Evolutionary conservation across 805 yeast genomes (phyloP).

Genomic region (Saitoella complicata): DNA sequence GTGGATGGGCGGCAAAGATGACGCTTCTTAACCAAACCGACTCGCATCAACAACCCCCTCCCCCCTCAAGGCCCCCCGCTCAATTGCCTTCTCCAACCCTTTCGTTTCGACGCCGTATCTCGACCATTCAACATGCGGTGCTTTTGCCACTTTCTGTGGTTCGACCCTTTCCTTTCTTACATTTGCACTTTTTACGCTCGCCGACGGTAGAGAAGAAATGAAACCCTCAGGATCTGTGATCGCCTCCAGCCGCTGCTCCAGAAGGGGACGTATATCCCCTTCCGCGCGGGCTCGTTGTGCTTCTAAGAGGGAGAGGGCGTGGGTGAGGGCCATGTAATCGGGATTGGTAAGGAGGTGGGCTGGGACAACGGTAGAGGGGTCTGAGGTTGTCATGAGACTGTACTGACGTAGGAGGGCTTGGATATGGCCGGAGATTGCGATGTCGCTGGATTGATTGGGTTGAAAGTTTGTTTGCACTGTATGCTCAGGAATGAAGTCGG

Average conservation of each 20-base stretch:
- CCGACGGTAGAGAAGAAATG: neutral
- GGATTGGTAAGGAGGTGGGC: conserved; percentile 14
- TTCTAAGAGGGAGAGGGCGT: conserved; percentile 16
- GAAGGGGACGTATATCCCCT: conserved; percentile 15
- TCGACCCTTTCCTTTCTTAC: conserved; percentile 14
- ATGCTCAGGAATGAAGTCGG: too few relatives aligned
- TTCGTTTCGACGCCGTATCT: conserved; percentile 19
- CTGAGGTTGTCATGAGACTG: too few relatives aligned
- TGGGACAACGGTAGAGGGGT: conserved; percentile 1
- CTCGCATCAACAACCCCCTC: conserved; percentile 14
- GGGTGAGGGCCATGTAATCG: conserved; percentile 19
- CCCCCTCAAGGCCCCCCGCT: conserved; percentile 15
- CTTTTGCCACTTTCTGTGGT: conserved; percentile 16
- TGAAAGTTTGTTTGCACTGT: too few relatives aligned
- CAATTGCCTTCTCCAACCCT: conserved; percentile 14
- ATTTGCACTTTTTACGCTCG: conserved; percentile 7
- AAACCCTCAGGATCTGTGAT: conserved; percentile 16
- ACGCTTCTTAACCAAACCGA: too few relatives aligned
- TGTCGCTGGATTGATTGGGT: too few relatives aligned
- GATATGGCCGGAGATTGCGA: too few relatives aligned
- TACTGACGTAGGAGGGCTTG: too few relatives aligned
- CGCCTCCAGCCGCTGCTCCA: conserved; percentile 15
- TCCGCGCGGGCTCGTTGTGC: conserved; percentile 15
- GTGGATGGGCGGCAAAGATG: too few relatives aligned
- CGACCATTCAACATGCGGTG: conserved; percentile 20